phyloP scores from a whole-genome alignment of 2,329 filamentous ascomycete species.

The Ascochyta fabae region DNA sequence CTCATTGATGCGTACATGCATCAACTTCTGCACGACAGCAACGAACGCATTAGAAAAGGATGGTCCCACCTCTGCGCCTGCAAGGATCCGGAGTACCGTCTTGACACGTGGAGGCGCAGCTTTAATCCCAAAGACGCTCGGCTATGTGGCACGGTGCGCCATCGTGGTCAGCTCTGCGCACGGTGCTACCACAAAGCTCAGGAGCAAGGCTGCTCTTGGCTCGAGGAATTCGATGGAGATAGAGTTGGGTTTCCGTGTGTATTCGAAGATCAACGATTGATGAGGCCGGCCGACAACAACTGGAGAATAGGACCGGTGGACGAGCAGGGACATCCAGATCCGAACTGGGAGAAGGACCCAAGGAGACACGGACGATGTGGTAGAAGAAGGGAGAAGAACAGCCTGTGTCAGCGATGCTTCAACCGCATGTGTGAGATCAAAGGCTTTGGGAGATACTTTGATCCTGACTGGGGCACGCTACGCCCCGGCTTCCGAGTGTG shows the following conservation, averaged over 20 bases:
- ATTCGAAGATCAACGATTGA: slow-evolving; percentile 26
- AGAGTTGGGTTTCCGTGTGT: slow-evolving; percentile 32
- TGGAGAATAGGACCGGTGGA: slow-evolving; percentile 32
- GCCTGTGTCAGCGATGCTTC: slow-evolving; percentile 33
- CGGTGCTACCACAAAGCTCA: slow-evolving; percentile 30
- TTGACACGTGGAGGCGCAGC: slow-evolving; percentile 24
- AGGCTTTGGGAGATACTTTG: slow-evolving; percentile 32
- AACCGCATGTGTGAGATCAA: slow-evolving; percentile 34
- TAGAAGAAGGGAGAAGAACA: slow-evolving; percentile 23
- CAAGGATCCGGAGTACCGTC: slow-evolving; percentile 30
- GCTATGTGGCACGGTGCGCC: slow-evolving; percentile 27
- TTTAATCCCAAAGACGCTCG: slow-evolving; percentile 32
- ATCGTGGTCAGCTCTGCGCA: slow-evolving; percentile 31
- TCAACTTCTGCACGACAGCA: slow-evolving; percentile 27
- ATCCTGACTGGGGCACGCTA: slow-evolving; percentile 29
- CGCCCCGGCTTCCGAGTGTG: slow-evolving; percentile 17
- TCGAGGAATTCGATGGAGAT: slow-evolving; percentile 30
- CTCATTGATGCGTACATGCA: slow-evolving; percentile 27
- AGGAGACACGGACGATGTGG: slow-evolving; percentile 29
- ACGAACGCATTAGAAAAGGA: slow-evolving; percentile 28
- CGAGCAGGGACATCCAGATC: slow-evolving; percentile 22
- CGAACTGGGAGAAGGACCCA: slow-evolving; percentile 33
- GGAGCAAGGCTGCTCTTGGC: slow-evolving; percentile 28
- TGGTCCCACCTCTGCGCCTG: slow-evolving; percentile 31
- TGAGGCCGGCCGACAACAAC: slow-evolving; percentile 22